Conservation (phyloP, 345 rosid species). For the Acer campestre region DNA sequence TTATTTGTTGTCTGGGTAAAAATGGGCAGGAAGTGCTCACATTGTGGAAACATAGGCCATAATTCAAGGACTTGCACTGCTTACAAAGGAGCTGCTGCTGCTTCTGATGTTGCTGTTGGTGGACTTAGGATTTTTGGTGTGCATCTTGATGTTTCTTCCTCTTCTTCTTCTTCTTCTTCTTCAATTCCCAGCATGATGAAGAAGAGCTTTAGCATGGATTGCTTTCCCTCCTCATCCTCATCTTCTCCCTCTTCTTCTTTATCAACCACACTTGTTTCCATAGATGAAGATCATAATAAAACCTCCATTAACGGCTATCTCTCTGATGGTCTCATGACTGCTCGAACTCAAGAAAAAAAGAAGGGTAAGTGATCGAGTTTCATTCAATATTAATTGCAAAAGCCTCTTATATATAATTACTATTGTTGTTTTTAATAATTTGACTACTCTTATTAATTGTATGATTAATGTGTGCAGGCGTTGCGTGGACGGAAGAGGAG, state of each 20-base stretch:
- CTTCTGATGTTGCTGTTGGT: not conserved
- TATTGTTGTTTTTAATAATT: no score
- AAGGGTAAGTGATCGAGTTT: constrained; percentile 38
- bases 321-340: constrained; percentile 44
- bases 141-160: constrained; percentile 39
- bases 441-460: not conserved
- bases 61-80: constrained; percentile 61
- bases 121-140: constrained; percentile 64
- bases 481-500: constrained; percentile 77
- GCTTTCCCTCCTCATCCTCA: constrained; percentile 34
- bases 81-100: constrained; percentile 22
- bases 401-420: no score
- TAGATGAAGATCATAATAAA: constrained; percentile 32
- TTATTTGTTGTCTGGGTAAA: constrained; percentile 32
- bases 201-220: constrained; percentile 64
- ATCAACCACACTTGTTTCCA: constrained; percentile 36
- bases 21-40: constrained; percentile 79
- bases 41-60: constrained; percentile 66
- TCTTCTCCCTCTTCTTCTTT: constrained; percentile 35
- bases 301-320: constrained; percentile 33
- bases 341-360: constrained; percentile 40
- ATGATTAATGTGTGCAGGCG: constrained; percentile 36
- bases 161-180: constrained; percentile 24
- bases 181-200: constrained; percentile 23
- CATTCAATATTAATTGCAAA: not conserved